A percentile compares a stretch with the other conserved stretches of the same genome.
phyloP scores from a whole-genome alignment of 1,284 basidiomycete genomes.

The Ceratobasidium sp. region DNA sequence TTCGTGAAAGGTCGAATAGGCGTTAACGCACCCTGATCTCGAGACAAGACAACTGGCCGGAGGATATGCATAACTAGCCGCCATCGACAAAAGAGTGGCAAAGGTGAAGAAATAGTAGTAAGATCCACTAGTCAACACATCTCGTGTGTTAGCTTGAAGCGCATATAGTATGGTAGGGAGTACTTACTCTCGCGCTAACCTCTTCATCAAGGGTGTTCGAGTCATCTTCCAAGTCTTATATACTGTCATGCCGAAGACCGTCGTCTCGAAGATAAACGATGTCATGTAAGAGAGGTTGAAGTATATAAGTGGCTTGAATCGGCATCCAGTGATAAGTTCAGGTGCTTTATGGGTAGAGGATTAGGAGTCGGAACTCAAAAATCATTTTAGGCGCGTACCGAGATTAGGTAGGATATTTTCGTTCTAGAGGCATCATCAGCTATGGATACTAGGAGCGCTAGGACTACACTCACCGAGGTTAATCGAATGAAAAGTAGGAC shows the following conservation, averaged over 20 bases:
- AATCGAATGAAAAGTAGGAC: conserved; percentile 4
- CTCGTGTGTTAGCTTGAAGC: neutral
- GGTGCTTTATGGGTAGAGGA: neutral
- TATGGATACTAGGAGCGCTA: neutral
- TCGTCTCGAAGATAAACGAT: conserved; percentile 1
- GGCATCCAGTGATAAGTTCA: neutral
- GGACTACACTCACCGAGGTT: neutral
- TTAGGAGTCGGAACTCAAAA: neutral
- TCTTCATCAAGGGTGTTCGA: conserved; percentile 9
- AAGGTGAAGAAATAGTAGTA: neutral
- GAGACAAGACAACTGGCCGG: neutral
- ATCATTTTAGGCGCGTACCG: neutral
- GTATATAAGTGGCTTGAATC: conserved; percentile 5
- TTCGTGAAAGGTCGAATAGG: too few relatives aligned
- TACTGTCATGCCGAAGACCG: conserved; percentile 4
- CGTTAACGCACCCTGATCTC: conserved; percentile 5
- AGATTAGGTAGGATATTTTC: neutral
- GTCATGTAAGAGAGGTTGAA: conserved; percentile 7
- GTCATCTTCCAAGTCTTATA: conserved; percentile 5
- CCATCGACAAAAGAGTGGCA: neutral
- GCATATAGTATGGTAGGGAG: neutral
- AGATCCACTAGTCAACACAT: neutral
- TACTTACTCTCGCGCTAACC: conserved; percentile 2
- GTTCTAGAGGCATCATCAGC: neutral
- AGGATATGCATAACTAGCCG: neutral